These are phyloP conservation scores for Talaromyces sp. DNA, from an alignment of 2,329 filamentous ascomycete genomes.

Conservation along the genomic window DNA sequence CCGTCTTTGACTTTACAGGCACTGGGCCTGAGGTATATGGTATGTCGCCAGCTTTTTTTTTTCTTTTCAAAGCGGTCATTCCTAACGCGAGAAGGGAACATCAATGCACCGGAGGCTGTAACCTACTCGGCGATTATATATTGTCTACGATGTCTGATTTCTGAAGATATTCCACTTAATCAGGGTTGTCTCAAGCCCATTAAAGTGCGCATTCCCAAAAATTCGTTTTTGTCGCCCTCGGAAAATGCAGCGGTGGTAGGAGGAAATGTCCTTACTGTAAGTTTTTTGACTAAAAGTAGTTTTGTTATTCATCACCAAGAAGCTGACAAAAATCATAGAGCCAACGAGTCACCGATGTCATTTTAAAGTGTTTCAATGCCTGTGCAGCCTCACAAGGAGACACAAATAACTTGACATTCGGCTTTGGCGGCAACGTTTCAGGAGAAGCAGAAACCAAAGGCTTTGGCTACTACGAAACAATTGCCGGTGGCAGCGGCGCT, in stretches of 20 bases:
- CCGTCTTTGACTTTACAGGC: constrained; percentile 70
- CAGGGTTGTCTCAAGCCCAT: constrained; percentile 75
- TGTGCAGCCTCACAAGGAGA: constrained; percentile 71
- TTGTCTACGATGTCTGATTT: constrained; percentile 69
- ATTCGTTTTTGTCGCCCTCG: constrained; percentile 66
- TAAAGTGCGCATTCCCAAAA: constrained; percentile 62
- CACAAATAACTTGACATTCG: constrained; percentile 74
- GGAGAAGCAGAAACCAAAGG: constrained; percentile 52
- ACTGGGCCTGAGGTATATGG: constrained; percentile 71
- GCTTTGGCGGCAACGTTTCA: constrained; percentile 62
- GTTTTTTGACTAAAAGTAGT: neutral
- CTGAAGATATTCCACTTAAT: constrained; percentile 73
- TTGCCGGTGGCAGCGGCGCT: constrained; percentile 70
- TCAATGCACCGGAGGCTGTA: constrained; percentile 71
- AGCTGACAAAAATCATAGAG: constrained; percentile 27
- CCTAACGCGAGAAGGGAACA: constrained; percentile 47
- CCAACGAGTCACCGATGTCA: constrained; percentile 71
- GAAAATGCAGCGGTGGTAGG: constrained; percentile 70
- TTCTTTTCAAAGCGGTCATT: neutral
- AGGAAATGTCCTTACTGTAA: constrained; percentile 67
- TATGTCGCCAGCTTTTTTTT: constrained; percentile 19
- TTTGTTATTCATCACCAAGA: neutral
- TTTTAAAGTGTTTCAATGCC: constrained; percentile 68
- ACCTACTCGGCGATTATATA: constrained; percentile 79
- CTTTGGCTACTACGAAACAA: constrained; percentile 81